phyloP scores from a whole-genome alignment of 2,329 filamentous ascomycete species.

The Dendryphion nanum region DNA sequence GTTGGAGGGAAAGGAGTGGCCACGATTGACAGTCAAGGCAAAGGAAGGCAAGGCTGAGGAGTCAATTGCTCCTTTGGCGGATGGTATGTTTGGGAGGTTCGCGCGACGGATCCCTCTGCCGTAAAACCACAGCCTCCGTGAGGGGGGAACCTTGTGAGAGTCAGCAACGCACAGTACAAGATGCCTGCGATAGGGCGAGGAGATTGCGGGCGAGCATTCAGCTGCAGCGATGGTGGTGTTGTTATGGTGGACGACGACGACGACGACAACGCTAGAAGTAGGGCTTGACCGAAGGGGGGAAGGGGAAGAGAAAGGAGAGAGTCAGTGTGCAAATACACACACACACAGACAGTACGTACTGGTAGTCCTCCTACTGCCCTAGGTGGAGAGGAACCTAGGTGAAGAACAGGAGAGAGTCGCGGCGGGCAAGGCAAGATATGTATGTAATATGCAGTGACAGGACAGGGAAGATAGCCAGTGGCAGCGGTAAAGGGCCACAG shows the following conservation, averaged over 20 bases:
- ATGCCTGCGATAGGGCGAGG: neutral
- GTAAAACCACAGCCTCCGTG: constrained; percentile 19
- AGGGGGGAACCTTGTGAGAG: constrained; percentile 13
- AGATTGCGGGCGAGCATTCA: constrained; percentile 1
- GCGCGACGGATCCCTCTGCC: constrained; percentile 13
- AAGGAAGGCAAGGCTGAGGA: constrained; percentile 11
- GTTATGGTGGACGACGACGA: constrained; percentile 9
- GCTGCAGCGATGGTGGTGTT: constrained; percentile 1
- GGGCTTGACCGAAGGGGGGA: constrained; percentile 10
- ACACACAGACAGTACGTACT: constrained; percentile 22
- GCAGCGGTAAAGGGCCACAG: constrained; percentile 4
- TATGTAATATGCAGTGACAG: constrained; percentile 37
- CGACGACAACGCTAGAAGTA: constrained; percentile 8
- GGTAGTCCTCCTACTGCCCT: constrained; percentile 23
- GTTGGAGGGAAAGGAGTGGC: constrained; percentile 6
- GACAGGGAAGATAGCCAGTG: constrained; percentile 29
- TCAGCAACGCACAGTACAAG: constrained; percentile 15
- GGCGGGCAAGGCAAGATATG: constrained; percentile 23
- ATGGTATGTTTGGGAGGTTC: constrained; percentile 11
- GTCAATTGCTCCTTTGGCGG: constrained; percentile 14
- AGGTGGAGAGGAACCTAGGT: constrained; percentile 32
- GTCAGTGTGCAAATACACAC: no score
- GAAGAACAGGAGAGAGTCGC: constrained; percentile 21
- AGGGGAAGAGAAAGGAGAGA: constrained; percentile 4
- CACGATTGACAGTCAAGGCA: constrained; percentile 11